Percentiles rank a stretch among this genome's conserved stretches.
These are phyloP conservation scores for Trametes polyzona DNA, from an alignment of 1,284 basidiomycete genomes.

Conservation along the genomic window DNA sequence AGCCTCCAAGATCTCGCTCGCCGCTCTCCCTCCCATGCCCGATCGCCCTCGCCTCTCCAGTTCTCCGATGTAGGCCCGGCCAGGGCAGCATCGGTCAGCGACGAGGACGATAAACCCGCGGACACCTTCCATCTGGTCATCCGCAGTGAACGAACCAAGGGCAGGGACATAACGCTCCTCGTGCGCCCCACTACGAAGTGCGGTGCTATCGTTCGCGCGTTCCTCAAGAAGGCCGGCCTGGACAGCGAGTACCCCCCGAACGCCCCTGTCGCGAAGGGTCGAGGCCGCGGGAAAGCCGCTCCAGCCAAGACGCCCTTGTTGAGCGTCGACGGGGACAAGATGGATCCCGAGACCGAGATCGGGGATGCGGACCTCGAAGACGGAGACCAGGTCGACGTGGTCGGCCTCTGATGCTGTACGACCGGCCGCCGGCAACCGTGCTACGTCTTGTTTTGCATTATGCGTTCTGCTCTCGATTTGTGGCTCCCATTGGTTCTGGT, in stretches of 20 bases:
- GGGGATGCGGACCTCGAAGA: constrained; percentile 72
- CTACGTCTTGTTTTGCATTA: not conserved
- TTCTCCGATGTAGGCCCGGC: constrained; percentile 30
- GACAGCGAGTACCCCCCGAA: constrained; percentile 50
- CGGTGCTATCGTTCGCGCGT: constrained; percentile 70
- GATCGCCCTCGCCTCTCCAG: constrained; percentile 27
- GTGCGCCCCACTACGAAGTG: constrained; percentile 77
- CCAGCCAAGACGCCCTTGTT: constrained; percentile 49
- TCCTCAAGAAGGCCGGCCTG: constrained; percentile 65
- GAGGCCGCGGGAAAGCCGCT: constrained; percentile 29
- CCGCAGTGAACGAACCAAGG: constrained; percentile 57
- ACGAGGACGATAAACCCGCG: constrained; percentile 38
- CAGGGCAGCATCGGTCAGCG: not conserved
- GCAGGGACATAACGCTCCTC: constrained; percentile 61
- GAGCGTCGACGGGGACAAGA: constrained; percentile 69
- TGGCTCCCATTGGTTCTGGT: not conserved
- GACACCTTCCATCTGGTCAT: constrained; percentile 66
- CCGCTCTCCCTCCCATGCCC: constrained; percentile 24
- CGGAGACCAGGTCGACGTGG: constrained; percentile 75
- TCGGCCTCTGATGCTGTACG: constrained; percentile 51
- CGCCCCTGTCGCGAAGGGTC: constrained; percentile 17
- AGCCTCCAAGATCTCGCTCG: constrained; percentile 9
- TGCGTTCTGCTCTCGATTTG: not conserved
- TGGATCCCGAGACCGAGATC: constrained; percentile 59
- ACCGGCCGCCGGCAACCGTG: not conserved